Percentiles rank a stretch among this genome's conserved stretches.
Conservation (phyloP, 1,284 basidiomycete species). For the Irpex sp. region DNA sequence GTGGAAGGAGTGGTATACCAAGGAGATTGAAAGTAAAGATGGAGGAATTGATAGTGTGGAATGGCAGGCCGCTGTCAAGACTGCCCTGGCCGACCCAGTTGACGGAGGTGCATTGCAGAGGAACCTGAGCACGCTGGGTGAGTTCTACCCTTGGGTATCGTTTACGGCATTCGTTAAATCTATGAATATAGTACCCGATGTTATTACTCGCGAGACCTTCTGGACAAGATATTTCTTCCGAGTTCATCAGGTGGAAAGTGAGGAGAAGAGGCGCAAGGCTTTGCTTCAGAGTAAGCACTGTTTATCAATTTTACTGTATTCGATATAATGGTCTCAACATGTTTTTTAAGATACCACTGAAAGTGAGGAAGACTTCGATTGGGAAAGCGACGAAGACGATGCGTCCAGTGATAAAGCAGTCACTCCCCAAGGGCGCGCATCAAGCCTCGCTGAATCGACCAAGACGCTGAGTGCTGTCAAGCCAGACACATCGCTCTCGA, state of each 20-base stretch:
- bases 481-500: conserved; percentile 28
- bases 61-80: conserved; percentile 52
- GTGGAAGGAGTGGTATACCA: conserved; percentile 60
- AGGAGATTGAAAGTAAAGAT: conserved; percentile 46
- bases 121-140: conserved; percentile 62
- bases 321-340: conserved; percentile 3
- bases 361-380: conserved; percentile 75
- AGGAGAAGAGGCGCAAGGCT: conserved; percentile 80
- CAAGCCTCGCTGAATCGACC: not conserved
- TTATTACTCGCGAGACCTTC: conserved; percentile 68
- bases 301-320: conserved; percentile 1
- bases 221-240: conserved; percentile 95
- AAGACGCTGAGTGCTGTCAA: conserved; percentile 13
- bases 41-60: conserved; percentile 54
- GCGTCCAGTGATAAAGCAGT: conserved; percentile 35
- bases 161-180: not conserved
- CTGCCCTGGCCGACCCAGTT: conserved; percentile 43
- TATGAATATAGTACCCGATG: conserved; percentile 58
- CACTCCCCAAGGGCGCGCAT: conserved; percentile 1
- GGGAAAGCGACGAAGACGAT: conserved; percentile 71
- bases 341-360: conserved; percentile 44
- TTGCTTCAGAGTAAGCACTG: conserved; percentile 65
- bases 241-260: conserved; percentile 77
- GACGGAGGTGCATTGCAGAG: conserved; percentile 58
- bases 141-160: conserved; percentile 18